Evolutionary conservation across 164 flowering plant species (phyloP), one percentile per base, ranked within the genome.

Genomic region (Tinospora cordifolia): DNA sequence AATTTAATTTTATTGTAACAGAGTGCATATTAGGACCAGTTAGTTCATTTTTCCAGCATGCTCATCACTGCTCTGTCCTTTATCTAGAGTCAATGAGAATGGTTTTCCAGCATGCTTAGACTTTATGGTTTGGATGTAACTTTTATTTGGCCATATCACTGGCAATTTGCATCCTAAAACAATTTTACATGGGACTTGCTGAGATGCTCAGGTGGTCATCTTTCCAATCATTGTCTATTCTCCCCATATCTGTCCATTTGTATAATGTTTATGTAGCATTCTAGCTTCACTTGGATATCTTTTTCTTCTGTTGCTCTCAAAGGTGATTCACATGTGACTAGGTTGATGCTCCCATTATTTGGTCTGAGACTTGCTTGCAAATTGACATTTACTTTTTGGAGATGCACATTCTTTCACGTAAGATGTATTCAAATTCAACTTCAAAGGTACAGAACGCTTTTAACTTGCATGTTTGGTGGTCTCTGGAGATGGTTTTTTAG

Each of bases 331-430:
- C 79, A 62, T 74, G 22, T 2, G 27, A 79, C 74, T 71, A 92
- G 96, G 87, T 80, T 89, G 83, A 77, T 75, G 82, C 82, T 86
- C 77, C 91, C 96, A 69, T 44, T 86, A 68, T 81, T 71, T 72
- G 80, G 86, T 74, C 68, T 88, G 71, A 80, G 74, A 75, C 75
- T 83, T 74, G 85, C 84, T 25, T 83, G 83, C 84, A 87, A 79
- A 63, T 65, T 86, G 72, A 83, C 84, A 62, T 58, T 79, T 71
- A 75, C 76, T 57, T 83, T 76, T 49, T 88, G 81, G 80, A 83
- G 79, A 69, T 69, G 60, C 69, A 67, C 75, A 40, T 72, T 82
- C 41, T 59, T 69, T 73, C 81, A 65, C 76, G 47, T 82, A 51
- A 84, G 79, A 79, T 71, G 75, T 63, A 71, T 72, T 58, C 84